Base-by-base conservation (phyloP, 2,329 filamentous ascomycete species). In the Alternaria infectoria region DNA sequence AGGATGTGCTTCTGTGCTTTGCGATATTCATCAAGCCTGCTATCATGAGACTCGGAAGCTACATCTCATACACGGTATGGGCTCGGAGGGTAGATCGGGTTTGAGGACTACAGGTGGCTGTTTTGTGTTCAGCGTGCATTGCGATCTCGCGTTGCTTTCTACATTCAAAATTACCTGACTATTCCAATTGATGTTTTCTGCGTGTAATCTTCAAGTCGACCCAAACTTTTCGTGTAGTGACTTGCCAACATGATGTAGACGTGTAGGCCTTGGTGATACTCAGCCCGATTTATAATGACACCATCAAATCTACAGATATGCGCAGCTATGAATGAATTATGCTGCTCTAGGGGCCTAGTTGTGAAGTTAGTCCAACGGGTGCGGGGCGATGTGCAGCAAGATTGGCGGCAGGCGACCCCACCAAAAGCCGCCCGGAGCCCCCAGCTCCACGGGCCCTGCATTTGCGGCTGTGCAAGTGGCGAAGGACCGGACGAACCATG, bases 391-490 rank as follows among this genome's bases (percentile, higher is more conserved):
- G 49, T 47, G 36, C 49, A 15, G 55, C 47, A 15, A 43, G 21
- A 51, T 58, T 59, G 47, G 55, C 60, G 44, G 49, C 56, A 59
- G 17, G 49, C 60, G 56, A 62, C 60, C 60, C 60, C 60, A 30
- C 60, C 54, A 54, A 49, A 57, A 50, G 44, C 45, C 32, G 60
- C 46, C 32, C 32, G 32, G 21, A 44, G 36, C 46, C 32, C 32
- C 19, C 15, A 44, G 36, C 60, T 43, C 25, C 49, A 45, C 21
- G 56, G 23, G 43, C 60, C 56, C 56, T 59, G 60, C 60, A 62
- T 62, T 44, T 50, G 60, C 50, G 60, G 60, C 55, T 62, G 60
- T 59, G 60, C 60, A 54, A 44, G 60, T 59, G 60, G 56, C 60
- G 50, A 62, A 40, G 32, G 44, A 50, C 43, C 43, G 50, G 50